Percentiles rank a stretch among this genome's conserved stretches.
Conservation (phyloP, 2,329 filamentous ascomycete genomes). For the Colletotrichum sp. region DNA sequence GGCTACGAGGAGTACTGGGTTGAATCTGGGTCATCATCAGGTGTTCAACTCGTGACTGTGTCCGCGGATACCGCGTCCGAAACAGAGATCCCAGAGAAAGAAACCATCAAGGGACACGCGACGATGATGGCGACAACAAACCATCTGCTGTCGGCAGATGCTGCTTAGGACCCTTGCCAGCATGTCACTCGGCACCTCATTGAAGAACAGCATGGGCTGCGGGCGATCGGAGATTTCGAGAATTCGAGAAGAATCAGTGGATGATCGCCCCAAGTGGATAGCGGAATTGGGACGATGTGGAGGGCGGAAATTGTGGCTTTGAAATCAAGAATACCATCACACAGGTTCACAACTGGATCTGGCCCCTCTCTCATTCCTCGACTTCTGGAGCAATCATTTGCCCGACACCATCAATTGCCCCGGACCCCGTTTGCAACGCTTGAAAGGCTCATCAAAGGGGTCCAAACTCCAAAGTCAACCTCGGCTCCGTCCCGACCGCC, state of each 20-base stretch:
- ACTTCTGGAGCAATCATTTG: slow-evolving; percentile 7
- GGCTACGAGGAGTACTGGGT: slow-evolving; percentile 34
- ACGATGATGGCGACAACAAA: slow-evolving; percentile 8
- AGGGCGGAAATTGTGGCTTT: slow-evolving; percentile 15
- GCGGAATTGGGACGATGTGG: background rate
- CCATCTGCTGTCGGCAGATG: background rate
- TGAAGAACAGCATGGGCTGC: background rate
- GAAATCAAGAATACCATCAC: slow-evolving; percentile 14
- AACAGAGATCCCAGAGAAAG: background rate
- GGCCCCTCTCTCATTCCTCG: background rate
- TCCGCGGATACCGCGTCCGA: background rate
- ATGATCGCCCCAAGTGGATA: background rate
- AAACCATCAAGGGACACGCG: slow-evolving; percentile 4
- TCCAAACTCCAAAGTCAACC: background rate
- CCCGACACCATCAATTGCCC: slow-evolving; percentile 9
- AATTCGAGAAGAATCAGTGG: background rate
- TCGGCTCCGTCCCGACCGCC: slow-evolving; percentile 5
- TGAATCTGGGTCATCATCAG: background rate
- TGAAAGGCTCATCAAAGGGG: background rate
- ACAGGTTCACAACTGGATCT: background rate
- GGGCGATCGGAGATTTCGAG: background rate
- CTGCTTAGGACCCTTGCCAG: background rate
- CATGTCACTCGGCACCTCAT: background rate
- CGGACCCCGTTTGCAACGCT: background rate
- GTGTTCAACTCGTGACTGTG: background rate